Conservation (phyloP, 75 land plant genomes). For the Sequoia sempervirens region DNA sequence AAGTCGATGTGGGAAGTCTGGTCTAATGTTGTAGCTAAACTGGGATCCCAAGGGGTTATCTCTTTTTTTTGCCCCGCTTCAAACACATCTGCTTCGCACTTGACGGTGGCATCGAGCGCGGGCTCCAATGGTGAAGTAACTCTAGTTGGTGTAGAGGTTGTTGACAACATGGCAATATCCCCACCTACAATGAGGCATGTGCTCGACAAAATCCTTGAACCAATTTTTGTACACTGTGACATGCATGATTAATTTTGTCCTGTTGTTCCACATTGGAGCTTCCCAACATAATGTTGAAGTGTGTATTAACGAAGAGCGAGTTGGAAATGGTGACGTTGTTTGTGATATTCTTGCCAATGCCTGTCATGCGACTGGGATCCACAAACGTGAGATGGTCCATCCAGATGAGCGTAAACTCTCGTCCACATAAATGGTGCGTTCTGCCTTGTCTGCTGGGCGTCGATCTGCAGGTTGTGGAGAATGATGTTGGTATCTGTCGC, state of each 20-base stretch:
- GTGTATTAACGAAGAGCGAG: constrained; percentile 13
- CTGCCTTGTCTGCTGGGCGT: constrained; percentile 13
- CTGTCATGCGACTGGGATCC: constrained; percentile 5
- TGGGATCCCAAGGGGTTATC: constrained; percentile 38
- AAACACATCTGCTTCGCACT: constrained; percentile 37
- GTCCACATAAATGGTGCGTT: constrained; percentile 32
- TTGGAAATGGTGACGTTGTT: constrained; percentile 40
- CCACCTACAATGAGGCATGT: constrained; percentile 59
- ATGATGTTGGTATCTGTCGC: constrained; percentile 26
- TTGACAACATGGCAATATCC: constrained; percentile 47
- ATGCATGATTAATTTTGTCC: constrained; percentile 21
- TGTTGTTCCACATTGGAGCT: constrained; percentile 29
- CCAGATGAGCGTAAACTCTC: constrained; percentile 14
- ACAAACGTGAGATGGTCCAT: constrained; percentile 29
- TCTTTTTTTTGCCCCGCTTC: constrained; percentile 20
- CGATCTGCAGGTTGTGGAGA: constrained; percentile 24
- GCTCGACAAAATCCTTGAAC: constrained; percentile 32
- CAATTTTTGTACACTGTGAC: constrained; percentile 36
- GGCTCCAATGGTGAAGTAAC: constrained; percentile 42
- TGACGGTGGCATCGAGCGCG: constrained; percentile 22
- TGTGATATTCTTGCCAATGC: constrained; percentile 23
- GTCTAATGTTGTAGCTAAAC: constrained; percentile 9
- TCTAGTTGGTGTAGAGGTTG: constrained; percentile 49
- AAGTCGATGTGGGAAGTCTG: constrained; percentile 21
- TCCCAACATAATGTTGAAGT: constrained; percentile 31